Percentiles rank a stretch among this genome's conserved stretches.
phyloP scores from a whole-genome alignment of 495 filamentous ascomycete species.

The Niebla homalea region DNA sequence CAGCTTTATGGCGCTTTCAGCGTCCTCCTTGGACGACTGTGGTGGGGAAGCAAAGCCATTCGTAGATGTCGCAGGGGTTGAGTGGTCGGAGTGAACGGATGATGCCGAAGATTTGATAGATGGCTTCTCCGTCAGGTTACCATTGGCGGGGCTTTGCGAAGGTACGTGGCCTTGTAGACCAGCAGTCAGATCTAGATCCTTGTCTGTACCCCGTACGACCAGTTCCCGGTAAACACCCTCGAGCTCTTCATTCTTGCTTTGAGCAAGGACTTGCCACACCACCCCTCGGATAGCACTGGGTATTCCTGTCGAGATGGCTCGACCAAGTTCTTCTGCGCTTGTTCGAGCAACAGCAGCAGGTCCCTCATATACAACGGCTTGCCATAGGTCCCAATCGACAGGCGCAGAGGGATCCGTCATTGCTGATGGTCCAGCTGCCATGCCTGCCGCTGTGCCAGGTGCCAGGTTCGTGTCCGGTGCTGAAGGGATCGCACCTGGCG shows the following conservation, averaged over 20 bases:
- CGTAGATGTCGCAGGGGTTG: constrained; percentile 46
- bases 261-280: constrained; percentile 93
- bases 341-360: constrained; percentile 71
- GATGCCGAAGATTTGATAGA: constrained; percentile 59
- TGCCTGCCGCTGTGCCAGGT: constrained; percentile 70
- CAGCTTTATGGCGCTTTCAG: constrained; percentile 51
- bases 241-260: constrained; percentile 81
- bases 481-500: constrained; percentile 36
- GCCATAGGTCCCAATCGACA: constrained; percentile 98
- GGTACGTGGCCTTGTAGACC: constrained; percentile 19
- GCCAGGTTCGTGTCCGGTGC: constrained; percentile 49
- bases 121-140: constrained; percentile 45
- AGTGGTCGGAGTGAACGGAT: constrained; percentile 70
- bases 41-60: constrained; percentile 43
- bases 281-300: constrained; percentile 89
- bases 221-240: constrained; percentile 82
- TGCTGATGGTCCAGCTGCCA: constrained; percentile 55
- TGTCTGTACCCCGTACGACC: constrained; percentile 65
- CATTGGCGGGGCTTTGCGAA: constrained; percentile 28
- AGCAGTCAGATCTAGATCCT: constrained; percentile 44
- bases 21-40: constrained; percentile 47
- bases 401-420: constrained; percentile 45
- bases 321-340: constrained; percentile 75
- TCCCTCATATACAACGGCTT: constrained; percentile 86
- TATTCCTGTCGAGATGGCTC: constrained; percentile 84